Percentiles rank a stretch among this genome's conserved stretches.
Evolutionary conservation across 129 eudicot species (phyloP).

Genomic region (Deinandra increscens): DNA sequence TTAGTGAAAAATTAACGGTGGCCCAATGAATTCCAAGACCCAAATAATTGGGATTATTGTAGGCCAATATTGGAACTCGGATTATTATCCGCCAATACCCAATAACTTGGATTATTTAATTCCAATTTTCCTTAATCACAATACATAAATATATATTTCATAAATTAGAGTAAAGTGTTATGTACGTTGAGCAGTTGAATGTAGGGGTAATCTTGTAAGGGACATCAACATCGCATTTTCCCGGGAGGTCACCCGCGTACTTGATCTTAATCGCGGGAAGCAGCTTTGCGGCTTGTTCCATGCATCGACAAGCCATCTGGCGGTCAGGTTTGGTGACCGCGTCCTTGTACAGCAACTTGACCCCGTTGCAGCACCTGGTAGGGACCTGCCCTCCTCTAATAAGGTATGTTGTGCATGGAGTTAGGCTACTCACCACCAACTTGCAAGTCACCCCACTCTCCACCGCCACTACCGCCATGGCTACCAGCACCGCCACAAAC

Average conservation of each 20-base stretch:
- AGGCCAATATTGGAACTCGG: too few relatives aligned
- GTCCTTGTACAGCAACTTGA: conserved; percentile 23
- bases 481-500: conserved; percentile 9
- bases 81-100: too few relatives aligned
- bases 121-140: too few relatives aligned
- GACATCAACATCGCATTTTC: conserved; percentile 39
- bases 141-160: too few relatives aligned
- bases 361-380: conserved; percentile 39
- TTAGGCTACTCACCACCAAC: conserved; percentile 31
- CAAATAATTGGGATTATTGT: too few relatives aligned
- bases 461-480: conserved; percentile 19
- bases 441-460: conserved; percentile 30
- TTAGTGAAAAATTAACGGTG: too few relatives aligned
- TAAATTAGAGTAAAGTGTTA: not conserved
- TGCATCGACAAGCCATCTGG: conserved; percentile 39
- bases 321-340: conserved; percentile 38
- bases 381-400: conserved; percentile 36
- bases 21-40: too few relatives aligned
- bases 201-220: conserved; percentile 44
- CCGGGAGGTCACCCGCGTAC: conserved; percentile 32
- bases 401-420: conserved; percentile 34
- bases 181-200: conserved; percentile 42
- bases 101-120: too few relatives aligned
- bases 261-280: conserved; percentile 26
- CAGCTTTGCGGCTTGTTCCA: conserved; percentile 29